phyloP scores from a whole-genome alignment of 805 yeast genomes.

The Saccharomycopsis sp. region DNA sequence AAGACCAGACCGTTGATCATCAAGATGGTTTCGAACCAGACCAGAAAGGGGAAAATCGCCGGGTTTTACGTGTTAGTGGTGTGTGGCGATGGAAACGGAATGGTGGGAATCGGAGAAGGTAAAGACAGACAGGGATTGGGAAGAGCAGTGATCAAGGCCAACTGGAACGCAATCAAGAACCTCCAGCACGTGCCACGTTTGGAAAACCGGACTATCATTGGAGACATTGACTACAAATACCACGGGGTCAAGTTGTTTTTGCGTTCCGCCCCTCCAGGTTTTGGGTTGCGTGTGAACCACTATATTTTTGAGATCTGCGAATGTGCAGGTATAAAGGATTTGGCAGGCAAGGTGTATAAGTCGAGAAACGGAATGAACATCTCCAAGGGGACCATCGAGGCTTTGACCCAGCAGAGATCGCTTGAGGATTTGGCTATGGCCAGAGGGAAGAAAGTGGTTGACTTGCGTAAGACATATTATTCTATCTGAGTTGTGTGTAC shows the following conservation, averaged over 20 bases:
- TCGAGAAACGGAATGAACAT: conserved; percentile 95
- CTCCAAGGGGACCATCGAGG: conserved; percentile 82
- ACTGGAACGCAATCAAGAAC: conserved; percentile 89
- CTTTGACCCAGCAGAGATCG: conserved; percentile 71
- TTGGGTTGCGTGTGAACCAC: conserved; percentile 88
- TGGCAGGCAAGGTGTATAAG: conserved; percentile 85
- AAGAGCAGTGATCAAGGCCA: conserved; percentile 74
- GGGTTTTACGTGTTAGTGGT: conserved; percentile 78
- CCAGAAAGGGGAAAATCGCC: conserved; percentile 84
- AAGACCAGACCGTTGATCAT: conserved; percentile 59
- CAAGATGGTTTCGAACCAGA: conserved; percentile 84
- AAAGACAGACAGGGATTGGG: conserved; percentile 73
- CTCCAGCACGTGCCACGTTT: conserved; percentile 75
- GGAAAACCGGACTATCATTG: conserved; percentile 86
- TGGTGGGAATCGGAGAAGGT: conserved; percentile 94
- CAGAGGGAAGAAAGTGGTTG: conserved; percentile 93
- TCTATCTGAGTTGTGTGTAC: conserved; percentile 35
- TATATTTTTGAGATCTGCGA: conserved; percentile 85
- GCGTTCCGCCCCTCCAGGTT: conserved; percentile 87
- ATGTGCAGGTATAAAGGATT: conserved; percentile 89
- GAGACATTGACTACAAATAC: conserved; percentile 72
- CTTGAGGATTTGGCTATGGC: conserved; percentile 82
- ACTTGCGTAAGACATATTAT: conserved; percentile 85
- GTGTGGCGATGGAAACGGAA: conserved; percentile 90
- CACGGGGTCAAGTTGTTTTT: conserved; percentile 81